Percentiles rank a stretch among this genome's conserved stretches.
phyloP scores from a whole-genome alignment of 306 rosid genomes.

The Vachellia pachyceras region DNA sequence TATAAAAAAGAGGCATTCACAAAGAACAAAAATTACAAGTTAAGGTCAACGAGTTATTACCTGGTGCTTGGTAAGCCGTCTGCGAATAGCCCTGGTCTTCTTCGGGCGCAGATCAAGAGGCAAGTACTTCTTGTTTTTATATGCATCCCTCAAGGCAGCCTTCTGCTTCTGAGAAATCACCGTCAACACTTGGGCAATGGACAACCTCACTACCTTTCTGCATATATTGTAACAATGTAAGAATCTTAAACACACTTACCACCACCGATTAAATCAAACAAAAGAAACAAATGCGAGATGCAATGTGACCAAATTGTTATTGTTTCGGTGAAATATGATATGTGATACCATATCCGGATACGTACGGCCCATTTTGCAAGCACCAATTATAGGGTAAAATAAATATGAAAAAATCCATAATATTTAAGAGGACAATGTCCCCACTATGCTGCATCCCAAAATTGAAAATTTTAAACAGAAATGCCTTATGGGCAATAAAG shows the following conservation, averaged over 20 bases:
- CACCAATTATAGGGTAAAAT: not conserved
- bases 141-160: conserved; percentile 84
- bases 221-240: not conserved
- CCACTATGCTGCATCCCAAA: not conserved
- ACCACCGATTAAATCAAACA: not conserved
- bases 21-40: not conserved
- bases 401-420: not conserved
- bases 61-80: conserved; percentile 96
- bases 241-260: conserved; percentile 3
- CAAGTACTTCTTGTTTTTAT: conserved; percentile 83
- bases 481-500: not conserved
- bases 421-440: not conserved
- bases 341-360: not conserved
- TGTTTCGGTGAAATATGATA: not conserved
- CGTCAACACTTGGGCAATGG: conserved; percentile 94
- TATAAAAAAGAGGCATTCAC: not conserved
- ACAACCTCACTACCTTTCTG: conserved; percentile 94
- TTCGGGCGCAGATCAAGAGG: conserved; percentile 99
- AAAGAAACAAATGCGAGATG: not conserved
- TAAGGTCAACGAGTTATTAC: conserved; percentile 33
- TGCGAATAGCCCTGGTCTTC: conserved; percentile 95
- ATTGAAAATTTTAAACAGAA: not conserved
- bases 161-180: conserved; percentile 97
- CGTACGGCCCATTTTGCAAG: not conserved
- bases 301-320: not conserved